These are phyloP conservation scores for Tylopilus intermedius DNA, from an alignment of 768 basidiomycete species.

Conservation along the genomic window DNA sequence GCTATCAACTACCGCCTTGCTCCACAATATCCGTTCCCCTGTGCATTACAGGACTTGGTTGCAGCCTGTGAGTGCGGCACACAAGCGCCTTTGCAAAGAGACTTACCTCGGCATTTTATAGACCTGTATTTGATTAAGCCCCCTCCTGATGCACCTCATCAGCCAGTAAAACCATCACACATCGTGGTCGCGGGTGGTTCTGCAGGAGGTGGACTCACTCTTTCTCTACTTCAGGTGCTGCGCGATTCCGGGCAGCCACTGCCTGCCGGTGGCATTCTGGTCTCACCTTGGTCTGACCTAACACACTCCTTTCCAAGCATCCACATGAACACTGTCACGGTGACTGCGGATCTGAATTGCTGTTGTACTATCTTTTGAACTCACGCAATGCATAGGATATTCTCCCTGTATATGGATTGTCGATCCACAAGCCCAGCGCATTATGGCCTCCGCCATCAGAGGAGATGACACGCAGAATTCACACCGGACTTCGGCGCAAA, in stretches of 20 bases:
- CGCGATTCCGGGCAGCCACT: constrained; percentile 77
- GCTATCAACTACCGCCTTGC: constrained; percentile 83
- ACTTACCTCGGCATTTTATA: constrained; percentile 23
- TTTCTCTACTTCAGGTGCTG: constrained; percentile 82
- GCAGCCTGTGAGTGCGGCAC: constrained; percentile 64
- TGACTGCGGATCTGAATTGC: constrained; percentile 29
- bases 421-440: constrained; percentile 72
- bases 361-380: neutral
- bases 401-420: constrained; percentile 69
- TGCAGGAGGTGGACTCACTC: constrained; percentile 82
- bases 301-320: constrained; percentile 94
- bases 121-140: constrained; percentile 89
- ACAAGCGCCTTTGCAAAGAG: neutral
- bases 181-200: constrained; percentile 90
- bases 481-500: constrained; percentile 52
- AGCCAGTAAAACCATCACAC: constrained; percentile 71
- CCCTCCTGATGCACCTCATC: constrained; percentile 71
- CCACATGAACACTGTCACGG: constrained; percentile 78
- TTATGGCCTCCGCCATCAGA: constrained; percentile 75
- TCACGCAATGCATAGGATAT: constrained; percentile 53
- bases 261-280: constrained; percentile 84
- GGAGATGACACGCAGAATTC: constrained; percentile 54
- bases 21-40: constrained; percentile 96
- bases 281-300: constrained; percentile 92
- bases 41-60: constrained; percentile 81